phyloP scores from a whole-genome alignment of 768 basidiomycete genomes.

The Trametes elegans region DNA sequence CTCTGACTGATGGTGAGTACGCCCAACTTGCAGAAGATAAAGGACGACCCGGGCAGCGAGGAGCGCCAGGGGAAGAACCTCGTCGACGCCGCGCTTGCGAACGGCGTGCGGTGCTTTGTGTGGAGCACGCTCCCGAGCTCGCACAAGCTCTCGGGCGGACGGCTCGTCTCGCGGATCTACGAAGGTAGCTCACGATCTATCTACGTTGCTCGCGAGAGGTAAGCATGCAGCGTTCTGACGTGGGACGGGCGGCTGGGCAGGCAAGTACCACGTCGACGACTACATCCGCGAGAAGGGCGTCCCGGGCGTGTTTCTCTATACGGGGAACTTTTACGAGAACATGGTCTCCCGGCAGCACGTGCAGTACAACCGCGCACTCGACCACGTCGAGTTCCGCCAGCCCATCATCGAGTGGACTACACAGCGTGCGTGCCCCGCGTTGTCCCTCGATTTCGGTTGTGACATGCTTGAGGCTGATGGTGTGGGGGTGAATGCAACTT shows the following conservation, averaged over 20 bases:
- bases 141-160: conserved; percentile 18
- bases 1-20: background rate
- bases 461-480: background rate
- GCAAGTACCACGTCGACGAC: conserved; percentile 22
- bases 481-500: background rate
- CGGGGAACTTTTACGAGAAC: conserved; percentile 26
- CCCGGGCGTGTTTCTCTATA: conserved; percentile 19
- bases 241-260: background rate
- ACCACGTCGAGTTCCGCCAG: conserved; percentile 21
- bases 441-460: background rate
- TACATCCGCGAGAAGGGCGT: conserved; percentile 19
- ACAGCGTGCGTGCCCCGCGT: background rate
- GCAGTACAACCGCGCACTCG: conserved; percentile 15
- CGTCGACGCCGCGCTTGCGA: conserved; percentile 16
- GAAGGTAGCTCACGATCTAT: conserved; percentile 7
- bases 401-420: conserved; percentile 19
- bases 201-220: background rate
- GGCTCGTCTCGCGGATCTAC: conserved; percentile 20
- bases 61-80: conserved; percentile 23
- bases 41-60: conserved; percentile 21
- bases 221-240: background rate
- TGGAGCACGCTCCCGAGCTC: conserved; percentile 25
- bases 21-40: conserved; percentile 15
- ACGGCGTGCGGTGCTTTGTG: conserved; percentile 18
- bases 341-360: conserved; percentile 21